Conservation (phyloP, 139 green algal genomes). For the Nannochloris sp. region DNA sequence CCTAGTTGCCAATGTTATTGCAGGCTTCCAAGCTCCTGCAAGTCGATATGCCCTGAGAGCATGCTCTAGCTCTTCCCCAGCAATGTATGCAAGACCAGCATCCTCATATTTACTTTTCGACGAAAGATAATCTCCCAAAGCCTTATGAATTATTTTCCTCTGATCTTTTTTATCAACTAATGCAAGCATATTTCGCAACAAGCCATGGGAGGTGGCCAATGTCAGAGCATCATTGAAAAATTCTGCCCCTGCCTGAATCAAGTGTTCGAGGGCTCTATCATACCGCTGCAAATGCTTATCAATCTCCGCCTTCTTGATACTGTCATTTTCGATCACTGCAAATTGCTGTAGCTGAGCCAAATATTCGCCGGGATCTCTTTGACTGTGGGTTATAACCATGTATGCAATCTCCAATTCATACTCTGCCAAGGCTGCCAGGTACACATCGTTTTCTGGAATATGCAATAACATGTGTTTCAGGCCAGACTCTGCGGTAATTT, state of each 20-base stretch:
- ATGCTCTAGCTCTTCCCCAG: slow-evolving; percentile 33
- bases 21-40: slow-evolving; percentile 67
- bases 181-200: slow-evolving; percentile 64
- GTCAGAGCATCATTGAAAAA: slow-evolving; percentile 52
- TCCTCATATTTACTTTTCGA: slow-evolving; percentile 44
- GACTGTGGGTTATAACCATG: slow-evolving; percentile 73
- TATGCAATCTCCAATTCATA: slow-evolving; percentile 89
- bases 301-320: slow-evolving; percentile 46
- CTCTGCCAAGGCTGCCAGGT: slow-evolving; percentile 71
- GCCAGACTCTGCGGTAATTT: slow-evolving; percentile 48
- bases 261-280: slow-evolving; percentile 43
- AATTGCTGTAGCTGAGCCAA: slow-evolving; percentile 68
- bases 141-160: slow-evolving; percentile 24
- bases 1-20: slow-evolving; percentile 51
- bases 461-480: slow-evolving; percentile 80
- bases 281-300: slow-evolving; percentile 67
- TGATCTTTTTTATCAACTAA: slow-evolving; percentile 24
- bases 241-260: slow-evolving; percentile 45
- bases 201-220: slow-evolving; percentile 48
- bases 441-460: slow-evolving; percentile 65
- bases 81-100: slow-evolving; percentile 56
- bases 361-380: slow-evolving; percentile 87
- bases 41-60: slow-evolving; percentile 60
- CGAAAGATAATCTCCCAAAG: slow-evolving; percentile 42
- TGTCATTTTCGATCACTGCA: slow-evolving; percentile 13